Evolutionary conservation across 1,284 basidiomycete genomes (phyloP).

Genomic region (Ganoderma meredithae): DNA sequence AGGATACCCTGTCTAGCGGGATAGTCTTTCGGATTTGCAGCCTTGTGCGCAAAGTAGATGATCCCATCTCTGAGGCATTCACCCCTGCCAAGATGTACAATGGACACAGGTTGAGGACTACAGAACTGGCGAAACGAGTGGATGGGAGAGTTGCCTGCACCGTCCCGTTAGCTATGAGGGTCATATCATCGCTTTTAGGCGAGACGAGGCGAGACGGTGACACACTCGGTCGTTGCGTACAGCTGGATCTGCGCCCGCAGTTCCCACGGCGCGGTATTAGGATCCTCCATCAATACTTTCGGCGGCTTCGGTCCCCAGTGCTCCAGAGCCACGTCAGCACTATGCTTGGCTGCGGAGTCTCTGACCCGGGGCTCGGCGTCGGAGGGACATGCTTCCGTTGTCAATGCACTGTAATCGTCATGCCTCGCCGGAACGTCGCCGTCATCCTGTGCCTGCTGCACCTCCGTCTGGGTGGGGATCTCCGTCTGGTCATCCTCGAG

Average conservation of each 20-base stretch:
- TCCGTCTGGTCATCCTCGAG: conserved; percentile 33
- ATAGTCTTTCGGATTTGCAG: conserved; percentile 77
- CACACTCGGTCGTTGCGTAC: conserved; percentile 81
- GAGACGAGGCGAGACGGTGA: conserved; percentile 5
- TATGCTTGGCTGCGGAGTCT: conserved; percentile 7
- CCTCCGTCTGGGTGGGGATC: conserved; percentile 47
- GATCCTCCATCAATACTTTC: conserved; percentile 64
- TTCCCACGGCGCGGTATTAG: conserved; percentile 54
- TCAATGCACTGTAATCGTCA: not conserved
- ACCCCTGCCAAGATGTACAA: conserved; percentile 82
- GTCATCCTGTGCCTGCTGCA: conserved; percentile 44
- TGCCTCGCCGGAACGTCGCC: not conserved
- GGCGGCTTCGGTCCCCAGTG: conserved; percentile 64
- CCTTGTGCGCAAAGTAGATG: conserved; percentile 84
- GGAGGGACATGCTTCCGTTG: not conserved
- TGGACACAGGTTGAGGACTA: conserved; percentile 85
- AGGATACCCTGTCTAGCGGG: conserved; percentile 69
- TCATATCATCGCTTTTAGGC: not conserved
- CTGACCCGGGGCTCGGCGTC: conserved; percentile 1
- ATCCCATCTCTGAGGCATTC: conserved; percentile 88
- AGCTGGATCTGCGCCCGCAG: conserved; percentile 78
- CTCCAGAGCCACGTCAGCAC: conserved; percentile 38
- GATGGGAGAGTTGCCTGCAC: conserved; percentile 77
- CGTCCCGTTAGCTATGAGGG: not conserved
- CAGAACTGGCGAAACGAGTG: conserved; percentile 80